These are phyloP conservation scores for Tylopilus plumbeoviolaceoides DNA, from an alignment of 768 basidiomycete genomes.

Conservation along the genomic window DNA sequence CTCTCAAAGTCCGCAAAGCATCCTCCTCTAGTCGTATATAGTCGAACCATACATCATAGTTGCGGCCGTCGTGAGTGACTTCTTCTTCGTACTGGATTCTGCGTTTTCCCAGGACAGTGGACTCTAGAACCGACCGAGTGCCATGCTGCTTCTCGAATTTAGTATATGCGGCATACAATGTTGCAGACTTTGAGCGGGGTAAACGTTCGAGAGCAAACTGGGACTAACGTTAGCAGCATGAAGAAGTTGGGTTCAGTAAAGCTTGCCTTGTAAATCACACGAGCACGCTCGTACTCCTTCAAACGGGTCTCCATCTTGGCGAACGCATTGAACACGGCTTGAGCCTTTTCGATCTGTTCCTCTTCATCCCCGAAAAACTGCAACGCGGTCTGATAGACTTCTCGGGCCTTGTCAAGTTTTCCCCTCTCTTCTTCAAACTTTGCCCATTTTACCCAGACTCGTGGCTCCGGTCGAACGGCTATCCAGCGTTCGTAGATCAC, in stretches of 20 bases:
- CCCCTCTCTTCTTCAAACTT: slow-evolving; percentile 82
- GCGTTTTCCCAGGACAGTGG: slow-evolving; percentile 95
- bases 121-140: slow-evolving; percentile 79
- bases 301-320: slow-evolving; percentile 96
- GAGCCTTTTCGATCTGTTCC: slow-evolving; percentile 82
- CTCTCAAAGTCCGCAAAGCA: slow-evolving; percentile 68
- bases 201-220: slow-evolving; percentile 95
- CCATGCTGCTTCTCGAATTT: slow-evolving; percentile 99
- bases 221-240: neutral
- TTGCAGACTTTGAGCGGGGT: slow-evolving; percentile 85
- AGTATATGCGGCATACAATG: slow-evolving; percentile 88
- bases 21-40: slow-evolving; percentile 92
- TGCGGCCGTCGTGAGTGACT: slow-evolving; percentile 81
- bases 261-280: slow-evolving; percentile 94
- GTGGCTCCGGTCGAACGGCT: slow-evolving; percentile 69
- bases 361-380: slow-evolving; percentile 88
- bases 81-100: slow-evolving; percentile 99
- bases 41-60: slow-evolving; percentile 99
- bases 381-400: slow-evolving; percentile 88
- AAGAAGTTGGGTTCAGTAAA: neutral
- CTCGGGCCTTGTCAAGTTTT: slow-evolving; percentile 66
- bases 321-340: slow-evolving; percentile 89
- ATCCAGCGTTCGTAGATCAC: slow-evolving; percentile 91
- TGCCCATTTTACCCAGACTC: slow-evolving; percentile 80
- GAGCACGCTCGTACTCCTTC: slow-evolving; percentile 95